A percentile compares a stretch with the other conserved stretches of the same genome.
These are phyloP conservation scores for Cystofilobasidium bisporidii DNA, from an alignment of 768 basidiomycete genomes.

Conservation along the genomic window DNA sequence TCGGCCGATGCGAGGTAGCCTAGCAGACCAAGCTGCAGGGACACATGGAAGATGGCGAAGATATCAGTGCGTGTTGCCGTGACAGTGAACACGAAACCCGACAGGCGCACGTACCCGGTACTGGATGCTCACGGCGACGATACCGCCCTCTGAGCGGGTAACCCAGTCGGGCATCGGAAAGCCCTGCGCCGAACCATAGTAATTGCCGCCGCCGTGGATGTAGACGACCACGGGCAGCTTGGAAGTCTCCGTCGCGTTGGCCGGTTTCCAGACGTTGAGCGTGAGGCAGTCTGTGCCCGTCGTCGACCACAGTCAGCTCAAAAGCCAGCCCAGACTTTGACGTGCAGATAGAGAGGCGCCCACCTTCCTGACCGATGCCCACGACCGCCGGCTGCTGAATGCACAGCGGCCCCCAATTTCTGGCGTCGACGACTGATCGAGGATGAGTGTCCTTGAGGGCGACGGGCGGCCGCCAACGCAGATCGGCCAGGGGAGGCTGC, in stretches of 20 bases:
- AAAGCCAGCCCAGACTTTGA: too few relatives aligned
- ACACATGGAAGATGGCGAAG: too few relatives aligned
- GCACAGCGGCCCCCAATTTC: conserved; percentile 46
- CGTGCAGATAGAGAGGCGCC: conserved; percentile 12
- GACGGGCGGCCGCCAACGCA: background rate
- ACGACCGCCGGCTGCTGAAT: conserved; percentile 47
- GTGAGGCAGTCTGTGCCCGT: conserved; percentile 42
- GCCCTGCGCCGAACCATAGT: conserved; percentile 43
- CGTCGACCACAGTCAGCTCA: conserved; percentile 1
- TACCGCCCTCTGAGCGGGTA: conserved; percentile 23
- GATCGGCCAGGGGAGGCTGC: background rate
- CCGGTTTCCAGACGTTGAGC: conserved; percentile 45
- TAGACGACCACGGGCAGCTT: conserved; percentile 45
- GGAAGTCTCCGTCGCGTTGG: conserved; percentile 37
- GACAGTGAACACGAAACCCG: too few relatives aligned
- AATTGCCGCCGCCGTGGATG: conserved; percentile 45
- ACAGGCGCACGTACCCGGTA: conserved; percentile 29
- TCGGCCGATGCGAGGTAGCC: conserved; percentile 37
- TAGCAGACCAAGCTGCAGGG: conserved; percentile 29
- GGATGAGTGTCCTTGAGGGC: background rate
- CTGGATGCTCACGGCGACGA: conserved; percentile 35
- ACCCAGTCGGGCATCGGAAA: conserved; percentile 49
- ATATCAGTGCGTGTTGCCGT: too few relatives aligned
- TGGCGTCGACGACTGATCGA: conserved; percentile 41
- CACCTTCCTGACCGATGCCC: conserved; percentile 47